These are phyloP conservation scores for Eragrostis nindensis DNA, from an alignment of 176 grass and related monocot species.

Conservation along the genomic window DNA sequence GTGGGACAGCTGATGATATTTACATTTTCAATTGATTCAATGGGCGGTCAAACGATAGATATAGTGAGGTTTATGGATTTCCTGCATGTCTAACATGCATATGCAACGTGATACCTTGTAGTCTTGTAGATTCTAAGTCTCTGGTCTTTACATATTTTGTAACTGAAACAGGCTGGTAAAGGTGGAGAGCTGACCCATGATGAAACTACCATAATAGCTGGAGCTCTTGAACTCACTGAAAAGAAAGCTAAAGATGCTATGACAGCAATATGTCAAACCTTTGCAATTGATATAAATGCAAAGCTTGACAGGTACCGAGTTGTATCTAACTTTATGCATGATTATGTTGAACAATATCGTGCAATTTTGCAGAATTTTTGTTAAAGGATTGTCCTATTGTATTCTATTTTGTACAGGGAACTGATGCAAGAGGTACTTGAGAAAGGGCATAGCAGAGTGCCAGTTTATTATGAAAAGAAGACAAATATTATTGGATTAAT, in stretches of 20 bases:
- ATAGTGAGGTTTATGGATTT: neutral
- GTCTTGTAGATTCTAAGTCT: neutral
- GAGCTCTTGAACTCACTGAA: slow-evolving; percentile 89
- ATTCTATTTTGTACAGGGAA: slow-evolving; percentile 40
- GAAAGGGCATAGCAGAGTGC: slow-evolving; percentile 91
- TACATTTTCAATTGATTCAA: neutral
- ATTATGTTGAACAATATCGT: neutral
- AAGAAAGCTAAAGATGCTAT: slow-evolving; percentile 93
- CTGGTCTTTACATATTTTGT: slow-evolving; percentile 14
- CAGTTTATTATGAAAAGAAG: slow-evolving; percentile 82
- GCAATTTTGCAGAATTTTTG: neutral
- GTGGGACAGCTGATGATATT: slow-evolving; percentile 5
- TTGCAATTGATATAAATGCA: slow-evolving; percentile 95
- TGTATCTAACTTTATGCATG: neutral
- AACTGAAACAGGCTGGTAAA: slow-evolving; percentile 74
- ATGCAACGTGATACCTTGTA: too few species aligned
- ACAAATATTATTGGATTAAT: slow-evolving; percentile 96
- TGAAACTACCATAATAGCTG: slow-evolving; percentile 98
- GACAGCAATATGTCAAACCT: slow-evolving; percentile 70
- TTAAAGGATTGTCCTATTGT: neutral
- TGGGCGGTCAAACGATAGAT: neutral
- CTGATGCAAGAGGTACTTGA: slow-evolving; percentile 81
- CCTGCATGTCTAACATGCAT: neutral
- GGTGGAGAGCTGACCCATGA: slow-evolving; percentile 97
- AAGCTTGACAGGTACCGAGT: slow-evolving; percentile 67